Evolutionary conservation across 164 flowering plant genomes (phyloP).

Genomic region (Buxus sempervirens): DNA sequence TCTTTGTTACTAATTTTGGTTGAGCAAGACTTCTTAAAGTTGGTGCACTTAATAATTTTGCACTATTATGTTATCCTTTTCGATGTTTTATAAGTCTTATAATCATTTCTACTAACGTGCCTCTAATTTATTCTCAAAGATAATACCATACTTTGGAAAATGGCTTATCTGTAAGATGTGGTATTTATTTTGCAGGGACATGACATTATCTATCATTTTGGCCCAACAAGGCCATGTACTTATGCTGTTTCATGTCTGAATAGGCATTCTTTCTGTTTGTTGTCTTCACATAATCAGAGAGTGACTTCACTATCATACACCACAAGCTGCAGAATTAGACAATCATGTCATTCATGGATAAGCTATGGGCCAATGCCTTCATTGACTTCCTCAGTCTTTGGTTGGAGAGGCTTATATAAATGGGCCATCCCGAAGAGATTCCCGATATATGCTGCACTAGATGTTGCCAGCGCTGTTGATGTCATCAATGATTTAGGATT

Average conservation of each 20-base stretch:
- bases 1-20: no score
- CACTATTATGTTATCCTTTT: no score
- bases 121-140: background rate
- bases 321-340: constrained; percentile 18
- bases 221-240: constrained; percentile 24
- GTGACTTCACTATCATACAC: constrained; percentile 17
- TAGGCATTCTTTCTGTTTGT: constrained; percentile 21
- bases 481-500: constrained; percentile 94
- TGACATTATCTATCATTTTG: constrained; percentile 23
- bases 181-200: constrained; percentile 41
- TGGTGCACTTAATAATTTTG: no score
- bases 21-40: no score
- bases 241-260: constrained; percentile 21
- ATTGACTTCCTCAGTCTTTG: constrained; percentile 21
- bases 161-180: constrained; percentile 9
- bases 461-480: constrained; percentile 77
- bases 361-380: constrained; percentile 18
- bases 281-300: constrained; percentile 19
- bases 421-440: constrained; percentile 20
- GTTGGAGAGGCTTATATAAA: constrained; percentile 27
- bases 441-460: constrained; percentile 44
- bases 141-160: background rate
- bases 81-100: no score
- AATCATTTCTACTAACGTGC: constrained; percentile 1
- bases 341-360: constrained; percentile 16